Percentiles rank a stretch among this genome's conserved stretches.
These are phyloP conservation scores for Fusarium xyrophilum DNA, from an alignment of 2,329 filamentous ascomycete species.

Conservation along the genomic window DNA sequence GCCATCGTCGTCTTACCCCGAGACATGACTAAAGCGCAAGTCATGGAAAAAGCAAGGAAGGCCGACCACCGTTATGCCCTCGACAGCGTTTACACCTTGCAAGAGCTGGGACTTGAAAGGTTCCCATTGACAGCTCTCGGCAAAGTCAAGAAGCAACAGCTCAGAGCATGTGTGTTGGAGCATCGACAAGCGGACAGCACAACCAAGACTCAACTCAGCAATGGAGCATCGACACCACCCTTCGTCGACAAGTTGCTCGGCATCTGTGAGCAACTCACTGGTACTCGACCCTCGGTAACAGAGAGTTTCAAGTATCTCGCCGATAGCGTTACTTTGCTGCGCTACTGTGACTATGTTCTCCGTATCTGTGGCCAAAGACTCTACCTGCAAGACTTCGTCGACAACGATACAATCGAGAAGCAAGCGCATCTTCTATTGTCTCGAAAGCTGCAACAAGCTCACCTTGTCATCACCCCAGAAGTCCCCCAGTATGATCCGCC, in stretches of 20 bases:
- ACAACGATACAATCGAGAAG: constrained; percentile 44
- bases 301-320: constrained; percentile 43
- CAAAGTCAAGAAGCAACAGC: constrained; percentile 52
- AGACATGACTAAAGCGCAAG: constrained; percentile 43
- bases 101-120: constrained; percentile 49
- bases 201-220: background rate
- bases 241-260: constrained; percentile 32
- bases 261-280: constrained; percentile 45
- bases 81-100: constrained; percentile 50
- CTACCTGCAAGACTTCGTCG: constrained; percentile 47
- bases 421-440: constrained; percentile 41
- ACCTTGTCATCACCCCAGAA: constrained; percentile 11
- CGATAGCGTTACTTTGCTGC: constrained; percentile 49
- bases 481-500: background rate
- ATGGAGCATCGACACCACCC: background rate
- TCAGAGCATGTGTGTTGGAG: constrained; percentile 40
- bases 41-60: constrained; percentile 42
- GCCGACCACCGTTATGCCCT: constrained; percentile 51
- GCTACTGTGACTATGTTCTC: constrained; percentile 47
- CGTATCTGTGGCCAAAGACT: constrained; percentile 40
- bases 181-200: constrained; percentile 4
- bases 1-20: constrained; percentile 50
- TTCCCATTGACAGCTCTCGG: constrained; percentile 54
- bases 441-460: constrained; percentile 31
- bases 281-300: constrained; percentile 34